phyloP scores from a whole-genome alignment of 2,329 filamentous ascomycete genomes.

The Verticillium isaacii region DNA sequence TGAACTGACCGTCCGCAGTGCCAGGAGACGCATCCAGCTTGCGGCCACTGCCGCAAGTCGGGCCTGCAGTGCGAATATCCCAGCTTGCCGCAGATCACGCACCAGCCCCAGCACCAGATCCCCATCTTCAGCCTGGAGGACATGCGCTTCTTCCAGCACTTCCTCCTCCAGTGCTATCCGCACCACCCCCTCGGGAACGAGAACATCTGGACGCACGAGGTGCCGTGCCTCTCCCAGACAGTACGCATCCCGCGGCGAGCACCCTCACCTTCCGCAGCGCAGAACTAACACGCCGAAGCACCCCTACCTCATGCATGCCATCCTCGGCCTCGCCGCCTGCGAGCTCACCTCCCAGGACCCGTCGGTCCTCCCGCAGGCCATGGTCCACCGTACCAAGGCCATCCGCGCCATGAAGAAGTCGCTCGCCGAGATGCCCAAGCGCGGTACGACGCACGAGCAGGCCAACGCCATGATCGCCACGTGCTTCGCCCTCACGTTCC shows the following conservation, averaged over 20 bases:
- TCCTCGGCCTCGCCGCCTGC: slow-evolving; percentile 63
- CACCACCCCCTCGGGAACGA: slow-evolving; percentile 62
- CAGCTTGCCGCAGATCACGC: slow-evolving; percentile 39
- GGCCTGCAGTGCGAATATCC: slow-evolving; percentile 62
- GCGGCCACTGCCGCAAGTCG: slow-evolving; percentile 59
- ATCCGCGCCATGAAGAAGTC: slow-evolving; percentile 57
- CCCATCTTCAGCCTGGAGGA: slow-evolving; percentile 57
- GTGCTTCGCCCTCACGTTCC: slow-evolving; percentile 55
- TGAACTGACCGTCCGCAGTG: slow-evolving; percentile 35
- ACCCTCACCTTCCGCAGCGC: too few species aligned
- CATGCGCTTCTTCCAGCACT: slow-evolving; percentile 67
- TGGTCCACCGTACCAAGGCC: slow-evolving; percentile 61
- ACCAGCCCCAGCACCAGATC: slow-evolving; percentile 51
- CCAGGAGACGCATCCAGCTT: slow-evolving; percentile 60
- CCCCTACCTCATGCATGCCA: slow-evolving; percentile 66
- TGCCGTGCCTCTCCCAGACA: slow-evolving; percentile 63
- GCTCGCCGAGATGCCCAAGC: slow-evolving; percentile 36
- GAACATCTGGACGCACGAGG: slow-evolving; percentile 60
- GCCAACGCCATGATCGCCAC: slow-evolving; percentile 56
- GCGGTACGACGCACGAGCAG: slow-evolving; percentile 40
- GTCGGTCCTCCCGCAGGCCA: slow-evolving; percentile 50
- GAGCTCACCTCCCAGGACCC: slow-evolving; percentile 49
- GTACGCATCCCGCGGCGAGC: slow-evolving; percentile 24
- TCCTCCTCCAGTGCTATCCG: slow-evolving; percentile 56
- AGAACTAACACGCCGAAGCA: slow-evolving; percentile 33